These are phyloP conservation scores for Microcera coccophila DNA, from an alignment of 2,329 filamentous ascomycete species.

Conservation along the genomic window DNA sequence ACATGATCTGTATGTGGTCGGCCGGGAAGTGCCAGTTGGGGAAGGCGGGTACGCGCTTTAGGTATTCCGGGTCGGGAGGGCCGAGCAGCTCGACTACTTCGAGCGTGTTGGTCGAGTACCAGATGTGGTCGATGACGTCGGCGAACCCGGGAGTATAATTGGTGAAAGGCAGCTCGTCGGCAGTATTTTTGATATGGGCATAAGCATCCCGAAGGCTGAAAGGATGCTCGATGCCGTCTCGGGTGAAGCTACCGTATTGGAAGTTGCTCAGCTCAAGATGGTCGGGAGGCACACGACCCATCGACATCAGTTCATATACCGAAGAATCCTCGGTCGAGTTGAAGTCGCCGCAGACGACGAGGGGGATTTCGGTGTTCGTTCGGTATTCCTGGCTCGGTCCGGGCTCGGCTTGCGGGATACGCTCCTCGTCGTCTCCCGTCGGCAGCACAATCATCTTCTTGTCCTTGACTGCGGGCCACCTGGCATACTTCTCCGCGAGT, in stretches of 20 bases:
- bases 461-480: conserved; percentile 75
- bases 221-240: conserved; percentile 87
- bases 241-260: conserved; percentile 90
- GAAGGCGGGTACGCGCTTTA: conserved; percentile 84
- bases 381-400: conserved; percentile 83
- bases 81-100: conserved; percentile 81
- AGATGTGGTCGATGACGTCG: conserved; percentile 94
- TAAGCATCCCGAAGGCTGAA: conserved; percentile 94
- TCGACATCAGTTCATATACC: conserved; percentile 84
- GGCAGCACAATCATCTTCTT: conserved; percentile 59
- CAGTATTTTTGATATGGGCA: conserved; percentile 72
- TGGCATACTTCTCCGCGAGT: conserved; percentile 78
- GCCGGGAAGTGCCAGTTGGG: conserved; percentile 93
- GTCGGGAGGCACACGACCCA: conserved; percentile 71
- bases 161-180: conserved; percentile 83
- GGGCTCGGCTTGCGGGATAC: conserved; percentile 56
- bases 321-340: conserved; percentile 86
- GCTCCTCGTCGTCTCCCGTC: conserved; percentile 42
- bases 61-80: conserved; percentile 79
- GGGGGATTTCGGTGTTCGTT: conserved; percentile 79
- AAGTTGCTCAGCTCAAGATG: conserved; percentile 77
- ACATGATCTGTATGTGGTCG: conserved; percentile 85
- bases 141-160: conserved; percentile 95
- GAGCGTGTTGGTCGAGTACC: conserved; percentile 89
- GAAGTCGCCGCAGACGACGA: conserved; percentile 92